Evolutionary conservation across 495 filamentous ascomycete species (phyloP).

Genomic region (Hypomontagnella submonticulosa): DNA sequence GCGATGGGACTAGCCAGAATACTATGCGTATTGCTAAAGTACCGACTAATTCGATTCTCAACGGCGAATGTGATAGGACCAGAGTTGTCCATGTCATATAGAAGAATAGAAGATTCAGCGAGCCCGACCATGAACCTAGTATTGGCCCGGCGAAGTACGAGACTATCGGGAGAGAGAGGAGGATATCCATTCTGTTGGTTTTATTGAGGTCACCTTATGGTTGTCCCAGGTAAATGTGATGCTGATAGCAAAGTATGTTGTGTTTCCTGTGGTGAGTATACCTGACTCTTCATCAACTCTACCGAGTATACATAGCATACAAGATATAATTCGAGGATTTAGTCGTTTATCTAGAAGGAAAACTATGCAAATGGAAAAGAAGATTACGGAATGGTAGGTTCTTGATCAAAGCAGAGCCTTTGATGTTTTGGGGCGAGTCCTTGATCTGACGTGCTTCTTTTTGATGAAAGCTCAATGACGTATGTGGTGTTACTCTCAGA

Average conservation of each 20-base stretch:
- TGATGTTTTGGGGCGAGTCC: slow-evolving; percentile 23
- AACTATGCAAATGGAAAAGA: slow-evolving; percentile 8
- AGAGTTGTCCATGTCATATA: slow-evolving; percentile 90
- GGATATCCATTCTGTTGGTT: slow-evolving; percentile 62
- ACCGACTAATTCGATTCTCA: slow-evolving; percentile 80
- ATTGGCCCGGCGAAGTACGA: slow-evolving; percentile 69
- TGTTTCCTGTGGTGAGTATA: slow-evolving; percentile 5
- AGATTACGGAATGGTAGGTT: not conserved
- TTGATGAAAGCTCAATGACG: slow-evolving; percentile 34
- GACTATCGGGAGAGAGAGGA: slow-evolving; percentile 77
- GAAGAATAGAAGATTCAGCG: slow-evolving; percentile 88
- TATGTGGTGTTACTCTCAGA: slow-evolving; percentile 32
- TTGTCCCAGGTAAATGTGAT: not conserved
- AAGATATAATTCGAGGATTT: slow-evolving; percentile 1
- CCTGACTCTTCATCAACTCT: slow-evolving; percentile 1
- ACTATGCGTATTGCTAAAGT: slow-evolving; percentile 73
- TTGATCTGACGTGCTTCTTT: slow-evolving; percentile 27
- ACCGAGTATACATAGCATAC: not conserved
- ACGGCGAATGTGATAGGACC: slow-evolving; percentile 76
- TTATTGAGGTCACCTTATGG: not conserved
- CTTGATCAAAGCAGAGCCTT: not conserved
- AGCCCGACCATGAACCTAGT: slow-evolving; percentile 75
- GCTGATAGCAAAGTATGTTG: not conserved
- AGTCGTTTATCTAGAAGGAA: slow-evolving; percentile 10
- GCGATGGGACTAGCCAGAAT: slow-evolving; percentile 78